phyloP scores from a whole-genome alignment of 495 filamentous ascomycete genomes.

The Lichenothelia convexa region DNA sequence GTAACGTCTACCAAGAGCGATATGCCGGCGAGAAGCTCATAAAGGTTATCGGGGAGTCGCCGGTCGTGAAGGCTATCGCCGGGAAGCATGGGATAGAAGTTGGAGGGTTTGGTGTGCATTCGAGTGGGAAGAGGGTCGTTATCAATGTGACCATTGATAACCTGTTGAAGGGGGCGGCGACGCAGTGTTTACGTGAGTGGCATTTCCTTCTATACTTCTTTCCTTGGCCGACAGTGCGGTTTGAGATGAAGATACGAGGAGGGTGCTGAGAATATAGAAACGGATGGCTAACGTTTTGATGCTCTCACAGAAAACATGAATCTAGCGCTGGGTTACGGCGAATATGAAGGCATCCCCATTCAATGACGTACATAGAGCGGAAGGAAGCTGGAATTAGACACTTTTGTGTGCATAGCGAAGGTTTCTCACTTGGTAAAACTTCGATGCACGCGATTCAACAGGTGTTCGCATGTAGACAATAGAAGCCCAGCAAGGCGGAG shows the following conservation, averaged over 20 bases:
- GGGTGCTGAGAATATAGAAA: too few relatives aligned
- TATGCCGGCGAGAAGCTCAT: conserved; percentile 92
- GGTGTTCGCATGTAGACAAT: too few relatives aligned
- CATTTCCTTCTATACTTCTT: conserved; percentile 1
- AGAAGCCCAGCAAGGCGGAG: too few relatives aligned
- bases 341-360: conserved; percentile 79
- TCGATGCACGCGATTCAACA: too few relatives aligned
- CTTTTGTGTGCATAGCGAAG: too few relatives aligned
- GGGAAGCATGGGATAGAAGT: conserved; percentile 89
- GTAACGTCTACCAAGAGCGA: conserved; percentile 86
- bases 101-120: conserved; percentile 85
- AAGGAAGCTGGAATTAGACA: too few relatives aligned
- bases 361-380: too few relatives aligned
- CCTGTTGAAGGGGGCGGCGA: conserved; percentile 87
- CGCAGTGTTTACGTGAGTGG: conserved; percentile 76
- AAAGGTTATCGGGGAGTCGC: conserved; percentile 76
- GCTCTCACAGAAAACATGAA: conserved; percentile 86
- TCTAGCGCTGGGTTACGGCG: conserved; percentile 75
- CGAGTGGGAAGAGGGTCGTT: conserved; percentile 72
- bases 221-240: too few relatives aligned
- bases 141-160: conserved; percentile 98
- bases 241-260: too few relatives aligned
- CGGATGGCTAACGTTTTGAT: too few relatives aligned
- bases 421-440: too few relatives aligned
- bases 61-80: conserved; percentile 71